Evolutionary conservation across 1,284 basidiomycete species (phyloP), one percentile per base, ranked within the genome.

Genomic region (Apiotrichum laibachii): DNA sequence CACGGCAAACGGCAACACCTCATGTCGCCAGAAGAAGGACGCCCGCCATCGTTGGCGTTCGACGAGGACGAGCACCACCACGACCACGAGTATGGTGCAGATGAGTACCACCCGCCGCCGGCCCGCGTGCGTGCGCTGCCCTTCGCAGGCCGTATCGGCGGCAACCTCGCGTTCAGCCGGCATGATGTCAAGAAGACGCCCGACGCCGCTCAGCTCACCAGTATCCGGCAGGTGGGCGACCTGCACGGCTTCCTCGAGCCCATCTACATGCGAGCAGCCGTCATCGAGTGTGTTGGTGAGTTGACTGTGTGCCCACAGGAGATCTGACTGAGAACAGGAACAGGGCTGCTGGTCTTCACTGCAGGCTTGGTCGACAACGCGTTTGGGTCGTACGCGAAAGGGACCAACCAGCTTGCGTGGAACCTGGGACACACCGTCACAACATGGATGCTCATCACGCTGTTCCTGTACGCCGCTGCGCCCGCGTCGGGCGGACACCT

Each of bases 121-220:
- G 26, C 26, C 26, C 26, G 26, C 37, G 37, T 37, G 37, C 37
- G 37, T 10, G 22, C 21, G 12, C 46, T 34, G 4, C 55, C 55
- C 4, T 50, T 56, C 55, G 55, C 55, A 2, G 55, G 55, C 2
- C 55, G 55, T 15, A 37, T 56, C 16, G 55, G 55, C 31, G 55
- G 48, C 15, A 56, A 50, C 48, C 48, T 50, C 19, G 55, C 26
- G 16, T 50, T 56, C 48, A 35, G n/a, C 26, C 43, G 43, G 16
- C 19, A 22, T 26, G 33, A 42, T 12, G 39, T 40, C 13, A 2
- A 42, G n/a, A 19, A 19, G 18, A 53, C 51, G 26, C 55, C 55
- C 33, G 55, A 56, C 48, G 48, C 55, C 11, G 37, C 42, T 10
- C 35, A 44, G 42, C 40, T 56, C 21, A n/a, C 26, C 7, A 43